These are phyloP conservation scores for Cornus controversa DNA, from an alignment of 148 eudicot genomes.

Conservation along the genomic window DNA sequence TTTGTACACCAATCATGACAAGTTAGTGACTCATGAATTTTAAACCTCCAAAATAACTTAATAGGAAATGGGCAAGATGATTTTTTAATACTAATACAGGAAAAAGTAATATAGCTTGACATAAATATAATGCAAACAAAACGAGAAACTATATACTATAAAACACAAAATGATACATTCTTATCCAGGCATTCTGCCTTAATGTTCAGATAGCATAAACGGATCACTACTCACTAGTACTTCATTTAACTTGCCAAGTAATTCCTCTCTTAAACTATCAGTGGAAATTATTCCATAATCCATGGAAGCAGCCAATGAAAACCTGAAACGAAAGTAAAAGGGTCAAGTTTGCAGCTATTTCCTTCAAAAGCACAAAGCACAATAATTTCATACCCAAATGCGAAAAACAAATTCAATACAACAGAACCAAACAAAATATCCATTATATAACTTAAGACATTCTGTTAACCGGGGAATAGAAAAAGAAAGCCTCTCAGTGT, in stretches of 20 bases:
- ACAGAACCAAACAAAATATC: neutral
- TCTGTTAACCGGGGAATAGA: neutral
- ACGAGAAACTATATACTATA: neutral
- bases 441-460: too few relatives aligned
- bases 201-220: slow-evolving; percentile 6
- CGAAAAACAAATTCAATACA: neutral
- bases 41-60: too few relatives aligned
- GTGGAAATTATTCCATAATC: slow-evolving; percentile 4
- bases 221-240: too few relatives aligned
- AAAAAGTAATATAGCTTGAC: neutral
- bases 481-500: neutral
- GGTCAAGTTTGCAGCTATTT: neutral
- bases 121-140: neutral
- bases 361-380: neutral
- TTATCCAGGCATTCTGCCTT: neutral
- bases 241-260: neutral
- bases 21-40: too few relatives aligned
- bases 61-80: too few relatives aligned
- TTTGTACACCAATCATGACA: too few relatives aligned
- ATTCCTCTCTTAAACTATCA: neutral
- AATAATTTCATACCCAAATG: neutral
- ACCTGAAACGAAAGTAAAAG: slow-evolving; percentile 1
- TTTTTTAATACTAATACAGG: too few relatives aligned
- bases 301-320: neutral
- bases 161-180: neutral